These are phyloP conservation scores for Hevea brasiliensis DNA, from an alignment of 345 rosid genomes.

Conservation along the genomic window DNA sequence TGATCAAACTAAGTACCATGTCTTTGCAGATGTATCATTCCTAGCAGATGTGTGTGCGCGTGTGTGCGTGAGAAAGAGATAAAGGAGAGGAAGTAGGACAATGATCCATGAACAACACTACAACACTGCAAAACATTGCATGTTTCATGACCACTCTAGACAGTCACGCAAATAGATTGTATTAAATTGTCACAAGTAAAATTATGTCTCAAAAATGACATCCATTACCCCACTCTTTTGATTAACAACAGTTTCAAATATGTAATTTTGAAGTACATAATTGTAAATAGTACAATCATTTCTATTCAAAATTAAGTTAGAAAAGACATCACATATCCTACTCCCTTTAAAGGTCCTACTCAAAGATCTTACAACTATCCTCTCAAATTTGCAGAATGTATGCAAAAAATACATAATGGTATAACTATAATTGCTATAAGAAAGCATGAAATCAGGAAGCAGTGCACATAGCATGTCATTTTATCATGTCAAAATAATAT, in stretches of 20 bases:
- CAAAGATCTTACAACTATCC: background rate
- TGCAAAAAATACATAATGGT: background rate
- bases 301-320: background rate
- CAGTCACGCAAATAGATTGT: background rate
- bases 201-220: background rate
- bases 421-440: background rate
- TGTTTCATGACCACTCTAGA: background rate
- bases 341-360: background rate
- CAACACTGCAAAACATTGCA: background rate
- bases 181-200: background rate
- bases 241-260: background rate
- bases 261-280: background rate
- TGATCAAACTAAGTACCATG: background rate
- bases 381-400: conserved; percentile 5
- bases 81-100: background rate
- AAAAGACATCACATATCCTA: background rate
- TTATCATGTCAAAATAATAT: no score
- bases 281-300: background rate
- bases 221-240: background rate
- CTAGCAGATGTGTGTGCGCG: background rate
- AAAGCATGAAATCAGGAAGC: background rate
- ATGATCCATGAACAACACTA: background rate
- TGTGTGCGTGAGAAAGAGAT: background rate
- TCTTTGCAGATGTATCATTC: background rate
- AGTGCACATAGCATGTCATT: no score